Evolutionary conservation across 2,329 filamentous ascomycete species (phyloP), one percentile per base, ranked within the genome.

Genomic region (Passalora sequoiae): DNA sequence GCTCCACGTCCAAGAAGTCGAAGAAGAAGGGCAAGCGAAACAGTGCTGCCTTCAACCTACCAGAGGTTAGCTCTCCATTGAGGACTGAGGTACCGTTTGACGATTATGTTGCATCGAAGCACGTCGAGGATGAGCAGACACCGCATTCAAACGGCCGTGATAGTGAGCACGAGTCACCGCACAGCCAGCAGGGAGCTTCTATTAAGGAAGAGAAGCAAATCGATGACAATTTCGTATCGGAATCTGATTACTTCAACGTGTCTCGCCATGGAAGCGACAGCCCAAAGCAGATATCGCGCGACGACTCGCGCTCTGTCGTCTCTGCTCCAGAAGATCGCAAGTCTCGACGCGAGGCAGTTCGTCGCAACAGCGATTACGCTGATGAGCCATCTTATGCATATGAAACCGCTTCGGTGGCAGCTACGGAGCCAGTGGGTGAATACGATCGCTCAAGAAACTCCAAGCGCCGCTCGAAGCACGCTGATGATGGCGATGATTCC

Each of bases 21-120:
- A 65, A 70, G 50, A 68, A 64, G 41, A 73, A 64, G 55, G 58
- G 56, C 25, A 73, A 70, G 56, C 63, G 70, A 25, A 62, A 65
- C 35, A 70, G 67, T 41, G 60, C 63, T 38, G 62, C 58, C 21
- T 70, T 66, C 47, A 67, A 66, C 24, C 65, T 67, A 17, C 60
- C 63, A 6, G 61, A 62, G 13, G 60, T 68, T 7, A 66, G 66
- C 43, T 71, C 69, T 19, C 69, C 69, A 4, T 57, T 72, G 24
- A 57, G 69, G 20, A 62, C 67, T n/a, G 69, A 72, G 45, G 60
- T 70, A 40, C 64, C 66, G 19, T 65, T 66, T 40, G 61, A 71
- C 13, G 69, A 72, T 44, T 69, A 71, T 40, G 58, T 69, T 15
- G 61, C 63, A 13, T 40, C 41, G 7, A 44, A 40, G 13, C 38